Evolutionary conservation across 352 stramenopile species (phyloP).

Genomic region (Globisporangium carolinianum): DNA sequence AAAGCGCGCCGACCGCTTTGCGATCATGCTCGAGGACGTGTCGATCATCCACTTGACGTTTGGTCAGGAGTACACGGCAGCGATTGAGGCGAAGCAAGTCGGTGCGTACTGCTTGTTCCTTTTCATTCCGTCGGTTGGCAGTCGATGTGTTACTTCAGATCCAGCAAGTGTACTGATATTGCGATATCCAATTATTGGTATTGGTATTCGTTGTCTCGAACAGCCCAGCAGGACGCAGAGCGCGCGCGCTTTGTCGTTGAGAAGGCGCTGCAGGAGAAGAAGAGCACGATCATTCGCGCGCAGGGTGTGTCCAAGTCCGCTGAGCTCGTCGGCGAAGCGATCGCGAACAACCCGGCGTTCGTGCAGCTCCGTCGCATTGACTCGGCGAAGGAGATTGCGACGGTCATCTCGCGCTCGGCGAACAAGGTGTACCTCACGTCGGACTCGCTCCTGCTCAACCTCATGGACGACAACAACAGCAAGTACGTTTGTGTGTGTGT

Average conservation of each 20-base stretch:
- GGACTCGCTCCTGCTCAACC: slow-evolving; percentile 97
- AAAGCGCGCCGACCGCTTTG: slow-evolving; percentile 86
- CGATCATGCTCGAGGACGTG: slow-evolving; percentile 96
- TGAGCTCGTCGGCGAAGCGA: slow-evolving; percentile 96
- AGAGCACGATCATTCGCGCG: slow-evolving; percentile 96
- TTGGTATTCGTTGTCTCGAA: neutral
- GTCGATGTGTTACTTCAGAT: too few relatives aligned
- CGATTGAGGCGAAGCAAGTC: slow-evolving; percentile 99
- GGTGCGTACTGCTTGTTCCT: slow-evolving; percentile 23
- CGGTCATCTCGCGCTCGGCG: slow-evolving; percentile 90
- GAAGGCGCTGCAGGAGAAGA: slow-evolving; percentile 98
- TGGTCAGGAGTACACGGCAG: slow-evolving; percentile 96
- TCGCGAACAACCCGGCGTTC: slow-evolving; percentile 99
- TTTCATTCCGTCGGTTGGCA: neutral
- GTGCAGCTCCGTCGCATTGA: slow-evolving; percentile 98
- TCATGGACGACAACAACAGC: slow-evolving; percentile 73
- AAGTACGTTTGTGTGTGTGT: slow-evolving; percentile 27
- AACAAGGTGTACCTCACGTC: slow-evolving; percentile 98
- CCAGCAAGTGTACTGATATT: too few relatives aligned
- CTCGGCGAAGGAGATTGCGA: slow-evolving; percentile 97
- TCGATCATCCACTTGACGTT: slow-evolving; percentile 99
- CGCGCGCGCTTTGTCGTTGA: slow-evolving; percentile 98
- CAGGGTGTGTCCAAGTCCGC: slow-evolving; percentile 98
- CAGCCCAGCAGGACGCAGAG: slow-evolving; percentile 98
- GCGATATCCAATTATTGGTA: neutral